Conservation (phyloP, 768 basidiomycete genomes). For the Tulasnella sp. region DNA sequence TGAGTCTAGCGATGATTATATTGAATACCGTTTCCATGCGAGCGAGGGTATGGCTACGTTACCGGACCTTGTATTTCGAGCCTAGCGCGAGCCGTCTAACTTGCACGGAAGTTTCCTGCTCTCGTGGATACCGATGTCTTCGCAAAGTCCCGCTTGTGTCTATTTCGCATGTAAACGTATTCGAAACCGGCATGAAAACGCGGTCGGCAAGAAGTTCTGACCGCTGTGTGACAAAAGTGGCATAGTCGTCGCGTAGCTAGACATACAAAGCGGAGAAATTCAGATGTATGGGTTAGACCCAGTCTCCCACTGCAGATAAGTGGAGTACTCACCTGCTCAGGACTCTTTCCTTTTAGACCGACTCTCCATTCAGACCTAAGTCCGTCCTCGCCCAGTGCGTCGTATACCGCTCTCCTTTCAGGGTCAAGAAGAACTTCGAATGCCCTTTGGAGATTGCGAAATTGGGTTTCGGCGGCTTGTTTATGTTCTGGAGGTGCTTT, state of each 20-base stretch:
- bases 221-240: not conserved
- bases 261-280: not conserved
- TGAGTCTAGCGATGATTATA: not conserved
- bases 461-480: conserved; percentile 6
- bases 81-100: not conserved
- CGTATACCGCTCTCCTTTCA: conserved; percentile 15
- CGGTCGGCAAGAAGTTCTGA: conserved; percentile 2
- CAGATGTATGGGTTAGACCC: not conserved
- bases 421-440: conserved; percentile 19
- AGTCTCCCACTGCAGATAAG: not conserved
- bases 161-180: not conserved
- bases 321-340: conserved; percentile 13
- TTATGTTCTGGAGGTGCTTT: conserved; percentile 8
- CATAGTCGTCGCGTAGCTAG: conserved; percentile 3
- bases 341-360: conserved; percentile 4
- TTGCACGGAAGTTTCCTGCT: not conserved
- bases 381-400: conserved; percentile 20
- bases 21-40: not conserved
- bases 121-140: not conserved
- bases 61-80: not conserved
- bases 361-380: conserved; percentile 1
- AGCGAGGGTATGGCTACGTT: not conserved
- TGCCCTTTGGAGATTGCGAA: conserved; percentile 16
- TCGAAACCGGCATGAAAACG: not conserved
- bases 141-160: not conserved